Percentiles rank a stretch among this genome's conserved stretches.
These are phyloP conservation scores for Phoma sp. DNA, from an alignment of 2,329 filamentous ascomycete species.

Conservation along the genomic window DNA sequence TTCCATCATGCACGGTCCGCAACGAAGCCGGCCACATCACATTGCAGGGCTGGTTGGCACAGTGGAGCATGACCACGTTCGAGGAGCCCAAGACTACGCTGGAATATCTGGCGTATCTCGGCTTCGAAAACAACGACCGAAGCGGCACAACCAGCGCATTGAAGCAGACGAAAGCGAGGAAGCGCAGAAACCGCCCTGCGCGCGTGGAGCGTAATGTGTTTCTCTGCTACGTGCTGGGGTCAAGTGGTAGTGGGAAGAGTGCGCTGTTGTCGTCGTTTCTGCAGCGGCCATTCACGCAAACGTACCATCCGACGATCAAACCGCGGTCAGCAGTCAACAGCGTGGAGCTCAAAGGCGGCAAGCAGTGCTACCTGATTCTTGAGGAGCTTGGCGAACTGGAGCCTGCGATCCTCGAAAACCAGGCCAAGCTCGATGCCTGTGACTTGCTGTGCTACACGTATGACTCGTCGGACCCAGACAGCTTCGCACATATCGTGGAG, in stretches of 20 bases:
- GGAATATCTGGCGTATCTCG: constrained; percentile 94
- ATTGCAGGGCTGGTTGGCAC: constrained; percentile 94
- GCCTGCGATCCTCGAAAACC: constrained; percentile 91
- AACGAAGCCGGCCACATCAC: constrained; percentile 97
- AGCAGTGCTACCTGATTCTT: constrained; percentile 95
- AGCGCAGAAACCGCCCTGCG: constrained; percentile 80
- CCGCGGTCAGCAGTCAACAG: constrained; percentile 93
- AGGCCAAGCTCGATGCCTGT: constrained; percentile 86
- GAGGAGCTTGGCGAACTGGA: constrained; percentile 97
- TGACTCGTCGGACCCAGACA: constrained; percentile 95
- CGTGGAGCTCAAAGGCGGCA: constrained; percentile 92
- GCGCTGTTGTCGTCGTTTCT: constrained; percentile 90
- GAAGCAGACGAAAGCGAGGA: constrained; percentile 91
- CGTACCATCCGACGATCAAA: constrained; percentile 94
- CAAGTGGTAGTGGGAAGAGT: constrained; percentile 87
- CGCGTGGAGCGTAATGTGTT: constrained; percentile 94
- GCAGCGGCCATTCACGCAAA: constrained; percentile 81
- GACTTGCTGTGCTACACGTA: constrained; percentile 96
- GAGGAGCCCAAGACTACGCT: constrained; percentile 93
- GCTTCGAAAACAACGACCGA: constrained; percentile 81
- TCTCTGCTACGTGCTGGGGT: constrained; percentile 88
- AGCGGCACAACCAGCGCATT: constrained; percentile 83
- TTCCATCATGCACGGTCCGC: constrained; percentile 90
- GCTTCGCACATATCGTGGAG: constrained; percentile 88
- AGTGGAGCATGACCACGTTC: constrained; percentile 99